Conservation (phyloP, 179 eudicot species). For the Patellifolia procumbens region DNA sequence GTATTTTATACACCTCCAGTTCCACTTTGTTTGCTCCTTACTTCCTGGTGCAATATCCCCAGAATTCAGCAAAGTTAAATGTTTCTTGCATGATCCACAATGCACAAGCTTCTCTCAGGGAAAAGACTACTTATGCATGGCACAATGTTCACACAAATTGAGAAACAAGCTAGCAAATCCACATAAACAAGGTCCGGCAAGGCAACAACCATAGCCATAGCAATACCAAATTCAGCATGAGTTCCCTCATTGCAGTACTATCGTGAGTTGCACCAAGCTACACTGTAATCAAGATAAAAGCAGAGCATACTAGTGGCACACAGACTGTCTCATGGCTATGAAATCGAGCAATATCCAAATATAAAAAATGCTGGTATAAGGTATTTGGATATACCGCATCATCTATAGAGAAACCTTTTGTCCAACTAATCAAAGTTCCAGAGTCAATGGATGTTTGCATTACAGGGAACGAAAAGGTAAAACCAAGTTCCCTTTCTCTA, state of each 20-base stretch:
- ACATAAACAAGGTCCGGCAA: not conserved
- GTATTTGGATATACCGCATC: constrained; percentile 45
- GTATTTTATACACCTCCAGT: not conserved
- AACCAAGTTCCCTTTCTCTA: constrained; percentile 66
- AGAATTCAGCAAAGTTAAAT: not conserved
- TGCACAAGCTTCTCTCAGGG: not conserved
- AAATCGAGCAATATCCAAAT: not conserved
- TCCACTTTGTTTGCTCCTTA: not conserved
- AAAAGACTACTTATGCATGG: not conserved
- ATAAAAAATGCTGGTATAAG: not conserved
- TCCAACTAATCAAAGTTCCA: constrained; percentile 65
- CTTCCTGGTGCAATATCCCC: not conserved
- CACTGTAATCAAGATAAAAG: not conserved
- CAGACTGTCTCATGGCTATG: not conserved
- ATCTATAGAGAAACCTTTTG: constrained; percentile 63
- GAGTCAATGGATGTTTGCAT: constrained; percentile 64
- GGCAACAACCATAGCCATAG: not conserved
- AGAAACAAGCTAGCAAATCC: not conserved
- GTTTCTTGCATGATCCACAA: no score
- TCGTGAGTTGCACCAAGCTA: not conserved
- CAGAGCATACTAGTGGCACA: not conserved
- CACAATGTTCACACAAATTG: not conserved
- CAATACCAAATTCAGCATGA: not conserved
- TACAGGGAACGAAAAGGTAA: constrained; percentile 74
- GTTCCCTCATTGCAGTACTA: not conserved